Percentiles rank a stretch among this genome's conserved stretches.
Evolutionary conservation across 1,139 yeast species (phyloP).

Genomic region (Eremothecium gossypii): DNA sequence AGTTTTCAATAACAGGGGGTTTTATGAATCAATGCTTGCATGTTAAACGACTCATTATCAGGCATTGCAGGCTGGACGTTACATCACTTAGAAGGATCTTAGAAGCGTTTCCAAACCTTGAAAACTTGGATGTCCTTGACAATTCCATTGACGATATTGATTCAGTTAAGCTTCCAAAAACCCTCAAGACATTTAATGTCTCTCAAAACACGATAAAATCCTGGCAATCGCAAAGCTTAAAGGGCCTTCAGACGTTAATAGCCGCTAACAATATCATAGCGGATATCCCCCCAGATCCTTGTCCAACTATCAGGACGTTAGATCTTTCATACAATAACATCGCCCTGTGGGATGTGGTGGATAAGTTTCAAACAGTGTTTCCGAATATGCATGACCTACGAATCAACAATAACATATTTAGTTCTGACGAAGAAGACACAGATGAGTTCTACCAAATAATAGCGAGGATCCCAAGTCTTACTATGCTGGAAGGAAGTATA

Average conservation of each 20-base stretch:
- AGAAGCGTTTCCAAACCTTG: constrained; percentile 37
- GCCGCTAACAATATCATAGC: constrained; percentile 20
- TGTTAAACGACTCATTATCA: constrained; percentile 29
- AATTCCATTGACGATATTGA: constrained; percentile 33
- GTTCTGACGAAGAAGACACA: constrained; percentile 34
- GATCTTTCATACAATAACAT: constrained; percentile 45
- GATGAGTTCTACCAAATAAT: constrained; percentile 32
- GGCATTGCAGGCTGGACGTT: constrained; percentile 31
- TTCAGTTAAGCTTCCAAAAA: constrained; percentile 28
- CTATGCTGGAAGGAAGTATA: constrained; percentile 47
- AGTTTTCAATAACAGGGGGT: constrained; percentile 29
- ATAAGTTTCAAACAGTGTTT: constrained; percentile 30
- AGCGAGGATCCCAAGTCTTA: constrained; percentile 38
- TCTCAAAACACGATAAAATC: constrained; percentile 36
- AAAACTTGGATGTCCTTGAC: constrained; percentile 39
- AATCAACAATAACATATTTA: constrained; percentile 47
- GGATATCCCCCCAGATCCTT: not conserved
- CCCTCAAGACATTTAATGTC: constrained; percentile 34
- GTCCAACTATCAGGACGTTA: constrained; percentile 21
- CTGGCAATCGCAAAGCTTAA: too few relatives aligned
- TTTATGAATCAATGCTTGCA: constrained; percentile 3
- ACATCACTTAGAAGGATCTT: constrained; percentile 29
- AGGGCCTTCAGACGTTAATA: constrained; percentile 4
- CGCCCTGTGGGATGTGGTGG: constrained; percentile 41
- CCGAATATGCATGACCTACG: constrained; percentile 39